Base-by-base conservation (phyloP, 2,329 filamentous ascomycete genomes). In the Calonectria hongkongensis region DNA sequence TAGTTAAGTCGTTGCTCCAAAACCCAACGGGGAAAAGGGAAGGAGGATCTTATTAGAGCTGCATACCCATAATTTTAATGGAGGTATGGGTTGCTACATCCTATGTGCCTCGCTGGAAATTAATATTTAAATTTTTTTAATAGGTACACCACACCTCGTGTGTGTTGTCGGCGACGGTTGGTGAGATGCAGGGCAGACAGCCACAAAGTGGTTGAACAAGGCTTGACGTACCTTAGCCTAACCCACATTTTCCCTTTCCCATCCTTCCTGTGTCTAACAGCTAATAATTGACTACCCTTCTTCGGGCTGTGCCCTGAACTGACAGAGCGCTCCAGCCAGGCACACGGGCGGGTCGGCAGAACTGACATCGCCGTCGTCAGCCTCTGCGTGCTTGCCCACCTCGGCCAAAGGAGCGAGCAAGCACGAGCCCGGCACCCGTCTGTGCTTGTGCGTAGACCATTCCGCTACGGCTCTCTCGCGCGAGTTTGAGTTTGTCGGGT, bases 341-440 rank as follows among this genome's bases (percentile, higher is more conserved):
- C 56, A 68, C 64, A 67, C 47, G 33, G 43, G 27, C 25, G 18
- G 25, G 30, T 51, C 67, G 64, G 58, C 64, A 67, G 74, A 62
- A 76, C 68, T 75, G 69, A 67, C 65, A 58, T 62, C 25, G 60
- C 65, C 41, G 65, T 58, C 56, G 47, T 41, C 39, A 48, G 45
- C 64, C 62, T 56, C 48, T 60, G 50, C 27, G 63, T 67, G 72
- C 70, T 78, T 78, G 68, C 77, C 76, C 72, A 56, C 74, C 71
- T 78, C 58, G 66, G 75, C 72, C 66, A 74, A 78, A 70, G 66
- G 76, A 66, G 73, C 71, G 58, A 77, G 62, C 41, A 51, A 73
- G 74, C 74, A 77, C 75, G 68, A 79, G 77, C 76, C 77, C 70
- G 72, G 70, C 62, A 64, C 71, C 54, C 45, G 77, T 78, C 78